These are phyloP conservation scores for Exophiala aquamarina DNA, from an alignment of 2,329 filamentous ascomycete species.

Conservation along the genomic window DNA sequence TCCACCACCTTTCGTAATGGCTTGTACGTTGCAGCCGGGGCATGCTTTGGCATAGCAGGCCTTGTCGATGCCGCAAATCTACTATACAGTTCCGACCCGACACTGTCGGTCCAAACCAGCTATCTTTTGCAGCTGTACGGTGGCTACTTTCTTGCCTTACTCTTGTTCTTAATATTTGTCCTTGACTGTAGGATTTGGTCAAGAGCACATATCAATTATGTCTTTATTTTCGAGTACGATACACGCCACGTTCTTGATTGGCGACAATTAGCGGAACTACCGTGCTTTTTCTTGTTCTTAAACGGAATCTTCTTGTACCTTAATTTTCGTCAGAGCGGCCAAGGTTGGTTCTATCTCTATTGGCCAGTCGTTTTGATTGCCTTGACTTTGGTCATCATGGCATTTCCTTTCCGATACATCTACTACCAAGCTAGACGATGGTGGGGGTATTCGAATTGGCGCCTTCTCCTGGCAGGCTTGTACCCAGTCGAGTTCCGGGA, in stretches of 20 bases:
- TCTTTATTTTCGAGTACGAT: constrained; percentile 96
- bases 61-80: constrained; percentile 58
- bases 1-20: constrained; percentile 61
- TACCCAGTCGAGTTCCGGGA: constrained; percentile 96
- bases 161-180: constrained; percentile 81
- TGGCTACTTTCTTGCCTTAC: constrained; percentile 82
- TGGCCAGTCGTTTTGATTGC: constrained; percentile 80
- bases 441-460: constrained; percentile 89
- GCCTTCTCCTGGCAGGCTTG: constrained; percentile 77
- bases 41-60: constrained; percentile 66
- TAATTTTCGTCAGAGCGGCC: constrained; percentile 74
- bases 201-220: constrained; percentile 85
- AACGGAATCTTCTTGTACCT: constrained; percentile 80
- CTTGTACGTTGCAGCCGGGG: constrained; percentile 66
- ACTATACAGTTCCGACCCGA: constrained; percentile 50
- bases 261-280: constrained; percentile 83
- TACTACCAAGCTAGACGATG: constrained; percentile 77
- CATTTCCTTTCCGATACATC: constrained; percentile 72
- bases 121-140: constrained; percentile 83
- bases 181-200: constrained; percentile 83
- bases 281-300: constrained; percentile 76
- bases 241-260: constrained; percentile 82
- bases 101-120: constrained; percentile 55
- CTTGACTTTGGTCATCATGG: constrained; percentile 66
- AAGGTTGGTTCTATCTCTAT: constrained; percentile 72